These are phyloP conservation scores for Ascochyta rabiei DNA, from an alignment of 2,329 filamentous ascomycete species.

Conservation along the genomic window DNA sequence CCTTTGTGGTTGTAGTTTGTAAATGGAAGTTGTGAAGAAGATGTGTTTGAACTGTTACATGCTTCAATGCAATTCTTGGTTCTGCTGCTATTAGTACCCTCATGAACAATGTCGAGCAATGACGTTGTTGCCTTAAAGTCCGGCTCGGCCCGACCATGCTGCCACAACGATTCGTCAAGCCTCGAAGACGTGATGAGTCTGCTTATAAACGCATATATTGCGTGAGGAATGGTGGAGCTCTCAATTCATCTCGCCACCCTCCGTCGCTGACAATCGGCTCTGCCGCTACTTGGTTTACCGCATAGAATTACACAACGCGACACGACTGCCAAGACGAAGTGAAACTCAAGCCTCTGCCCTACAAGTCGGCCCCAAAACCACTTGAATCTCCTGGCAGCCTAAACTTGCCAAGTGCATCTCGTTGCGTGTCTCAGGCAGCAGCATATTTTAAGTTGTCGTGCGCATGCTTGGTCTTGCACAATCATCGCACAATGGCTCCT, in stretches of 20 bases:
- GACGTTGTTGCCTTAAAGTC: conserved; percentile 4
- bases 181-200: neutral
- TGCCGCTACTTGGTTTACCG: neutral
- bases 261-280: neutral
- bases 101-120: conserved; percentile 10
- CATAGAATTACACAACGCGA: neutral
- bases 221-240: conserved; percentile 1
- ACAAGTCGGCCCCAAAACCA: neutral
- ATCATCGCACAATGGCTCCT: neutral
- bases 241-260: neutral
- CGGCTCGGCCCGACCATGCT: conserved; percentile 10
- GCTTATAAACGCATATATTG: conserved; percentile 17
- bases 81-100: conserved; percentile 10
- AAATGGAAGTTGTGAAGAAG: neutral
- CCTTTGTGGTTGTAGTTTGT: neutral
- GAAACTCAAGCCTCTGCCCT: neutral
- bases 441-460: neutral
- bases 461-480: neutral
- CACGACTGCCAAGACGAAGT: neutral
- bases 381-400: too few species aligned
- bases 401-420: neutral
- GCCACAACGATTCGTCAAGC: conserved; percentile 4
- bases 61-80: neutral
- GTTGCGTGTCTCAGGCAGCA: conserved; percentile 3
- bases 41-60: neutral